A percentile compares a stretch with the other conserved stretches of the same genome.
Evolutionary conservation across 805 yeast genomes (phyloP).

Genomic region (Candida multigemmis): DNA sequence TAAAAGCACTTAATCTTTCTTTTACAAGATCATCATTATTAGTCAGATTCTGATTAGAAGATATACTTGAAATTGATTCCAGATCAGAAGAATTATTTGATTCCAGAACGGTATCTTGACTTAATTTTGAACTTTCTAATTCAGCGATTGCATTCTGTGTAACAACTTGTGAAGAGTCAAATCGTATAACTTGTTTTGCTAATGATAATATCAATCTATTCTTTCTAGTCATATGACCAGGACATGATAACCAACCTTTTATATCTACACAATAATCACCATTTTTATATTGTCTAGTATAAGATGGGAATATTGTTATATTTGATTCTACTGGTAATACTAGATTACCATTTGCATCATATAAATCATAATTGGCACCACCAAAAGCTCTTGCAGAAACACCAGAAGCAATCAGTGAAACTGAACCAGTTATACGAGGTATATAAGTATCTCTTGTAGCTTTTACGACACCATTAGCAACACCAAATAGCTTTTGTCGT

Average conservation of each 20-base stretch:
- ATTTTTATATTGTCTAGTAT: slow-evolving; percentile 18
- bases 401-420: slow-evolving; percentile 39
- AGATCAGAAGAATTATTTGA: slow-evolving; percentile 10
- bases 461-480: slow-evolving; percentile 45
- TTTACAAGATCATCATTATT: slow-evolving; percentile 40
- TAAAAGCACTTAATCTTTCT: slow-evolving; percentile 60
- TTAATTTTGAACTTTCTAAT: slow-evolving; percentile 16
- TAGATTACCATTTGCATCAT: slow-evolving; percentile 18
- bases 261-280: slow-evolving; percentile 41
- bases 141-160: slow-evolving; percentile 10
- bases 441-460: slow-evolving; percentile 50
- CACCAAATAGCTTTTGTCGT: slow-evolving; percentile 39
- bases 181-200: slow-evolving; percentile 57
- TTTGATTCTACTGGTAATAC: slow-evolving; percentile 48
- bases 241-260: slow-evolving; percentile 64
- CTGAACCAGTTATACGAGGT: slow-evolving; percentile 41
- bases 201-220: slow-evolving; percentile 60
- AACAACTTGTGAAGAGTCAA: slow-evolving; percentile 9
- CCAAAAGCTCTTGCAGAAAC: slow-evolving; percentile 24
- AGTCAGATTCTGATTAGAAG: slow-evolving; percentile 3
- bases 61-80: slow-evolving; percentile 9
- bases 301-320: slow-evolving; percentile 39
- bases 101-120: slow-evolving; percentile 13
- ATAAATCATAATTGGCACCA: slow-evolving; percentile 12
- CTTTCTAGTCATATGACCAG: slow-evolving; percentile 63